Conservation (phyloP, 2,329 filamentous ascomycete species). For the Hansfordia pulvinata region DNA sequence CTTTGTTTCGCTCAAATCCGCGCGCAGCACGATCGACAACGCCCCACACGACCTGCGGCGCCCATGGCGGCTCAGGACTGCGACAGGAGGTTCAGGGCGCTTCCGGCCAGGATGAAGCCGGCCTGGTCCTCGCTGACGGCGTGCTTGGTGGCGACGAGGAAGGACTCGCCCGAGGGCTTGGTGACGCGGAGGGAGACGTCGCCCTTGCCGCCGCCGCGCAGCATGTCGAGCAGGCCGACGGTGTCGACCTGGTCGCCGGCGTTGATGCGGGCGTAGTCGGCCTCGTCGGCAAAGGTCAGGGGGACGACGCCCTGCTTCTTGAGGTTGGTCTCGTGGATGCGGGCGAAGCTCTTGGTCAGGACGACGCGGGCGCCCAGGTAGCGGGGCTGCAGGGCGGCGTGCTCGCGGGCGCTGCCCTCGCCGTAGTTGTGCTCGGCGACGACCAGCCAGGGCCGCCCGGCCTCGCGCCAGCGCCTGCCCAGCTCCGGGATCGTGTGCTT, state of each 20-base stretch:
- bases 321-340: constrained; percentile 90
- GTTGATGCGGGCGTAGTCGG: constrained; percentile 72
- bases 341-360: constrained; percentile 74
- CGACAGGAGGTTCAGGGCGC: constrained; percentile 80
- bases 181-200: constrained; percentile 55
- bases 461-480: constrained; percentile 67
- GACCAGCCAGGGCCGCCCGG: constrained; percentile 73
- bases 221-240: constrained; percentile 69
- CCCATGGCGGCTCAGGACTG: too few relatives aligned
- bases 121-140: constrained; percentile 84
- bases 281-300: constrained; percentile 76
- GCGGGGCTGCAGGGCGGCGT: constrained; percentile 81
- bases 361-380: constrained; percentile 80
- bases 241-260: constrained; percentile 78
- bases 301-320: constrained; percentile 98
- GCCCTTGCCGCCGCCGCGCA: constrained; percentile 65
- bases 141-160: constrained; percentile 68
- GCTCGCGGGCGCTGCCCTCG: constrained; percentile 78
- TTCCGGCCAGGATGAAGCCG: constrained; percentile 83
- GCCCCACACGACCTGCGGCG: too few relatives aligned
- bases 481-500: constrained; percentile 75
- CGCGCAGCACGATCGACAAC: constrained; percentile 4
- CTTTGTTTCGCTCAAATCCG: neutral
- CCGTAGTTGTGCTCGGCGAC: constrained; percentile 98
- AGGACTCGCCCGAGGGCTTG: constrained; percentile 50